These are phyloP conservation scores for Backusella macrospora DNA, from an alignment of 192 early-diverging fungal species.

Conservation along the genomic window DNA sequence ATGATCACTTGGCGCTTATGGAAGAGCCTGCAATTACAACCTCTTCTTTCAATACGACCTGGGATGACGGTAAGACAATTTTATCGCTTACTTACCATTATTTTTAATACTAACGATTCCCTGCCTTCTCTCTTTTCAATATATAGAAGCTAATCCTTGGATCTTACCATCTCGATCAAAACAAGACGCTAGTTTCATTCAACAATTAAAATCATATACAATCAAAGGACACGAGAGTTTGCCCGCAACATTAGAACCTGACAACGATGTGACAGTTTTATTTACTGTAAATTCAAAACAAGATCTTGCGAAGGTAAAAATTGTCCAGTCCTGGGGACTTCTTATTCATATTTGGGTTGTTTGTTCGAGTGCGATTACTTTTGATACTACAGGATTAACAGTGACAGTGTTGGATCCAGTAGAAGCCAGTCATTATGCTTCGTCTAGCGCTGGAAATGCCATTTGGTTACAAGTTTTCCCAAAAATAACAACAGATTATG, in stretches of 20 bases:
- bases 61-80: neutral
- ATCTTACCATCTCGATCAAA: conserved; percentile 1
- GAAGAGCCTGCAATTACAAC: conserved; percentile 6
- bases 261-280: conserved; percentile 6
- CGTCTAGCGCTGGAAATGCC: conserved; percentile 8
- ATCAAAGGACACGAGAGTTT: conserved; percentile 1
- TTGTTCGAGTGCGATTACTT: neutral
- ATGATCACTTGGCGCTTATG: neutral
- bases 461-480: conserved; percentile 17
- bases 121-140: neutral
- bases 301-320: neutral
- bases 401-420: neutral
- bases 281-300: conserved; percentile 19
- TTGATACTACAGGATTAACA: neutral
- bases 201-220: conserved; percentile 18
- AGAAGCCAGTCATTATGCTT: neutral
- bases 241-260: neutral
- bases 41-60: conserved; percentile 11
- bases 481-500: conserved; percentile 11
- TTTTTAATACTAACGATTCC: neutral
- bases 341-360: conserved; percentile 3
- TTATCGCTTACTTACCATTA: neutral
- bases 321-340: neutral
- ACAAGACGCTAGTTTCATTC: neutral
- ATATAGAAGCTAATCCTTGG: conserved; percentile 1